Percentiles rank a stretch among this genome's conserved stretches.
phyloP scores from a whole-genome alignment of 2,329 filamentous ascomycete genomes.

The Apiospora sp. region DNA sequence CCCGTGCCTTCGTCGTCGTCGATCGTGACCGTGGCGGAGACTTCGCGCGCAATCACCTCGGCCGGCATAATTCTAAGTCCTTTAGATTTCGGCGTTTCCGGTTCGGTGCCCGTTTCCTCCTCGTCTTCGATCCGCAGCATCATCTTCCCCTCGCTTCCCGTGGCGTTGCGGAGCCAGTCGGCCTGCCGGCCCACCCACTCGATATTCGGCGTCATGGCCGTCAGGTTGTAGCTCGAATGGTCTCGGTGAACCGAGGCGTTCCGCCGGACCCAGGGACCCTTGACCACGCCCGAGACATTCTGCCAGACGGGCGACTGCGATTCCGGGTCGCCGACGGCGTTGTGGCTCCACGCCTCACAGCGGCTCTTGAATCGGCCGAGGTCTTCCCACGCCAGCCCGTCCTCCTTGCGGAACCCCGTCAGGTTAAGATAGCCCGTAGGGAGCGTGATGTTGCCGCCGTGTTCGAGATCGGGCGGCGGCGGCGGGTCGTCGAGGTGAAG shows the following conservation, averaged over 20 bases:
- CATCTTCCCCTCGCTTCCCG: conserved; percentile 73
- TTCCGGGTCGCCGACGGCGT: conserved; percentile 55
- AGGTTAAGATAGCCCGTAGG: conserved; percentile 66
- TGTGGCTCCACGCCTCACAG: conserved; percentile 67
- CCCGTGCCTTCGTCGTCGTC: conserved; percentile 75
- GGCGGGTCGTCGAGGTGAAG: conserved; percentile 37
- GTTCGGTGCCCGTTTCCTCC: conserved; percentile 51
- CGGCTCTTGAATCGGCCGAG: conserved; percentile 71
- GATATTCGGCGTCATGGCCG: conserved; percentile 68
- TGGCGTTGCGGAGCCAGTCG: conserved; percentile 83
- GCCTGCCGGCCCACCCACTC: conserved; percentile 67
- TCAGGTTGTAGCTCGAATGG: conserved; percentile 67
- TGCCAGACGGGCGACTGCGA: conserved; percentile 66
- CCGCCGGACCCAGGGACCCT: conserved; percentile 76
- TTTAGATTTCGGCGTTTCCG: conserved; percentile 48
- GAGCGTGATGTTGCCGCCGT: conserved; percentile 35
- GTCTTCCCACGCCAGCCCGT: conserved; percentile 82
- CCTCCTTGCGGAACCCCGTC: conserved; percentile 77
- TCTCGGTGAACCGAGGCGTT: conserved; percentile 55
- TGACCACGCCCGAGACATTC: conserved; percentile 79
- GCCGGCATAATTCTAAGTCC: conserved; percentile 46
- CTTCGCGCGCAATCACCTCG: conserved; percentile 69
- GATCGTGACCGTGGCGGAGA: conserved; percentile 74
- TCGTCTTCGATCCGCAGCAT: conserved; percentile 71
- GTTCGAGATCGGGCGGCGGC: conserved; percentile 2